Percentiles rank a stretch among this genome's conserved stretches.
Evolutionary conservation across 176 grass and related monocot genomes (phyloP).

Genomic region (Zea luxurians): DNA sequence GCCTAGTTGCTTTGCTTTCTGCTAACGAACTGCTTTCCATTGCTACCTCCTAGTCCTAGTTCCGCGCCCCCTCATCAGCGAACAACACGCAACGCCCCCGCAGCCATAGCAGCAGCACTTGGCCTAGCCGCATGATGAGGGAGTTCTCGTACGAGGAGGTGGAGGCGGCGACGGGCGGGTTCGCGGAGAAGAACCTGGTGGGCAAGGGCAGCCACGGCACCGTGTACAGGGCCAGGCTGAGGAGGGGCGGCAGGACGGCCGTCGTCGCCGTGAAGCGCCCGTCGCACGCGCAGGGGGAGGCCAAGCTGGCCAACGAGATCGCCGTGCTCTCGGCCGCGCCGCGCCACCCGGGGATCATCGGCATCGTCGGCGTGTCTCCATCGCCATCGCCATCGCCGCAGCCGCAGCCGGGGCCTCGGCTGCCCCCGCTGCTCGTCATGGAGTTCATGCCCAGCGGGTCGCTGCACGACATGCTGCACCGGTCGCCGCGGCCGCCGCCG

Average conservation of each 20-base stretch:
- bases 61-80: neutral
- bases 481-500: conserved; percentile 47
- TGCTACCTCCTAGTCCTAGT: neutral
- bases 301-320: conserved; percentile 83
- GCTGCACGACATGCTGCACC: conserved; percentile 80
- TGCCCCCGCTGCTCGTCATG: conserved; percentile 61
- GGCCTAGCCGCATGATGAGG: conserved; percentile 53
- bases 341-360: conserved; percentile 54
- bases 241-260: neutral
- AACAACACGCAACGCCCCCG: neutral
- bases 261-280: conserved; percentile 74
- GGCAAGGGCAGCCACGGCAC: conserved; percentile 94
- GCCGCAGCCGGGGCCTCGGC: neutral
- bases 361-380: conserved; percentile 50
- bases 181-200: conserved; percentile 62
- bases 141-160: conserved; percentile 80
- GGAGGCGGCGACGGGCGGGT: conserved; percentile 64
- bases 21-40: conserved; percentile 23
- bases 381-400: neutral
- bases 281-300: conserved; percentile 47
- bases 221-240: conserved; percentile 73
- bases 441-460: conserved; percentile 85
- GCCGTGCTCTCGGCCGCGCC: conserved; percentile 60
- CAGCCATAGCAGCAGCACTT: neutral
- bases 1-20: conserved; percentile 39